These are phyloP conservation scores for Colletotrichum higginsianum DNA, from an alignment of 2,329 filamentous ascomycete species.

Conservation along the genomic window DNA sequence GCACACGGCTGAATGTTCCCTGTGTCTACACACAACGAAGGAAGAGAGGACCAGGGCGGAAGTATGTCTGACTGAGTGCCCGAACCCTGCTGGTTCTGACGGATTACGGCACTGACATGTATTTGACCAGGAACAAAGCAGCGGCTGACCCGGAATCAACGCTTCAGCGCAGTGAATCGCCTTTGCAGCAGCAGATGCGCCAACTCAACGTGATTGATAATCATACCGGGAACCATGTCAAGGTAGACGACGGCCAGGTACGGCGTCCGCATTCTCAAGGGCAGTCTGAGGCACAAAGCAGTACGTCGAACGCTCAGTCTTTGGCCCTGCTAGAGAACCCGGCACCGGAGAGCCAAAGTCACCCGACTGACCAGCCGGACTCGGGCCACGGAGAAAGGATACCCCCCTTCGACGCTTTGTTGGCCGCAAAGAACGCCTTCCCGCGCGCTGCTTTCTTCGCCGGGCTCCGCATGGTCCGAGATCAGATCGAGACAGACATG, in stretches of 20 bases:
- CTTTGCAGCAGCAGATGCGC: conserved; percentile 11
- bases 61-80: conserved; percentile 12
- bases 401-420: background rate
- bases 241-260: background rate
- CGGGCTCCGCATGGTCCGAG: background rate
- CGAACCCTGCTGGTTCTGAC: too few species aligned
- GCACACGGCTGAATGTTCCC: conserved; percentile 9
- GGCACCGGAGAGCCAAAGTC: background rate
- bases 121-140: conserved; percentile 18
- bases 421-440: background rate
- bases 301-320: background rate
- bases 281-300: background rate
- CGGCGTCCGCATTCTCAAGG: too few species aligned
- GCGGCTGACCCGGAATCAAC: conserved; percentile 4
- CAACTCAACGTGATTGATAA: conserved; percentile 8
- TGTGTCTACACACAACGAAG: conserved; percentile 33
- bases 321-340: background rate
- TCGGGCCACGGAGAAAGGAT: background rate
- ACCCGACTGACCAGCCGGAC: background rate
- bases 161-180: conserved; percentile 3
- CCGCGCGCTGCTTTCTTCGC: background rate
- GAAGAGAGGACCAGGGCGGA: conserved; percentile 38
- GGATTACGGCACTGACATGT: background rate
- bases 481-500: background rate
- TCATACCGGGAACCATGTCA: background rate